Conservation (phyloP, 2,329 filamentous ascomycete species). For the Penicillium sp. region DNA sequence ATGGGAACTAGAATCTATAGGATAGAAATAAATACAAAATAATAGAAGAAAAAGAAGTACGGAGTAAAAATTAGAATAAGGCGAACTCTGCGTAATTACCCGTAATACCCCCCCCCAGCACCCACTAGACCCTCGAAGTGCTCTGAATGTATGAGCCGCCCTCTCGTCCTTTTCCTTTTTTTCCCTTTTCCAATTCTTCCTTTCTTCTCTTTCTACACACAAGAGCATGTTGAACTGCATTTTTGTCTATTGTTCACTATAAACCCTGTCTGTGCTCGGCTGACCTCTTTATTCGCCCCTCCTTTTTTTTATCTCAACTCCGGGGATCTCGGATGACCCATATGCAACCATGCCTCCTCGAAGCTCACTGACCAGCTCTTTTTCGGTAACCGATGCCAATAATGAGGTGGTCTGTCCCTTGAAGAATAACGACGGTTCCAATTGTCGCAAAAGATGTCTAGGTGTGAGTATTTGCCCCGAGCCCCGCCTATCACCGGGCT, state of each 20-base stretch:
- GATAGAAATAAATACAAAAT: too few species aligned
- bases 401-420: constrained; percentile 97
- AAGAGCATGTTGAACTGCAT: constrained; percentile 10
- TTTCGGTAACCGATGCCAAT: constrained; percentile 85
- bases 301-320: constrained; percentile 7
- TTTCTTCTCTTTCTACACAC: constrained; percentile 1
- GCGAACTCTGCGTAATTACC: constrained; percentile 9
- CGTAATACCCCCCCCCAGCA: constrained; percentile 6
- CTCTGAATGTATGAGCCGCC: constrained; percentile 13
- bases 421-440: constrained; percentile 92
- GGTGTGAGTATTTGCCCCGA: constrained; percentile 68
- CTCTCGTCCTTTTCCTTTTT: constrained; percentile 8
- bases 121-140: constrained; percentile 3
- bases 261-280: constrained; percentile 7
- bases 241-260: constrained; percentile 7
- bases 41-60: not conserved
- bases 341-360: constrained; percentile 78
- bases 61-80: not conserved
- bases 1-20: not conserved
- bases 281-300: constrained; percentile 10
- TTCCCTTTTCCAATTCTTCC: constrained; percentile 3
- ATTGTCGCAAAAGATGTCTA: constrained; percentile 94
- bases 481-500: constrained; percentile 13
- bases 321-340: constrained; percentile 27
- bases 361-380: constrained; percentile 81